These are phyloP conservation scores for Limnomonas spitsbergensis DNA, from an alignment of 139 green algal species.

Conservation along the genomic window DNA sequence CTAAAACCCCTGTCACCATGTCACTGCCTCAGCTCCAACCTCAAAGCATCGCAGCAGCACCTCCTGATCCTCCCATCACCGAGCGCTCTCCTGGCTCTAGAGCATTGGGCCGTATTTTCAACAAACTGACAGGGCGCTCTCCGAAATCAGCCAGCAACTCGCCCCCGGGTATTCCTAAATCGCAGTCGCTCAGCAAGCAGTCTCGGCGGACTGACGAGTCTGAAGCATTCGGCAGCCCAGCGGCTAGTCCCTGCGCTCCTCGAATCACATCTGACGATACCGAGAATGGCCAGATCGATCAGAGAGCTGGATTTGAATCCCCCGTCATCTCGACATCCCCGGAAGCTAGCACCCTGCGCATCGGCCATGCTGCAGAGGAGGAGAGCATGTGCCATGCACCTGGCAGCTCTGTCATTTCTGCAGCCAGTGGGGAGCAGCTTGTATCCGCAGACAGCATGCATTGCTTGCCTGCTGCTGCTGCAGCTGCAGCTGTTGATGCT, in stretches of 20 bases:
- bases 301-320: background rate
- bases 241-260: background rate
- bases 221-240: background rate
- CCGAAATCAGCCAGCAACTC: background rate
- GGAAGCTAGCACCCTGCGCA: too few relatives aligned
- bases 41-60: background rate
- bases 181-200: background rate
- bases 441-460: too few relatives aligned
- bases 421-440: too few relatives aligned
- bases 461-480: too few relatives aligned
- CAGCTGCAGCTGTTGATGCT: too few relatives aligned
- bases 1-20: background rate
- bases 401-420: too few relatives aligned
- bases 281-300: background rate
- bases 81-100: background rate
- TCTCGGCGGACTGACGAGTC: background rate
- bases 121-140: background rate
- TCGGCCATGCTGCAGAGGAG: background rate
- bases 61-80: background rate
- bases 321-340: background rate
- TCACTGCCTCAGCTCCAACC: background rate
- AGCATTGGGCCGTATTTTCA: background rate
- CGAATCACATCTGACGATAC: background rate
- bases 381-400: too few relatives aligned
- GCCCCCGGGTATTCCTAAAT: background rate